Base-by-base conservation (phyloP, 1,139 yeast genomes). In the Suhomyces wounanorum region DNA sequence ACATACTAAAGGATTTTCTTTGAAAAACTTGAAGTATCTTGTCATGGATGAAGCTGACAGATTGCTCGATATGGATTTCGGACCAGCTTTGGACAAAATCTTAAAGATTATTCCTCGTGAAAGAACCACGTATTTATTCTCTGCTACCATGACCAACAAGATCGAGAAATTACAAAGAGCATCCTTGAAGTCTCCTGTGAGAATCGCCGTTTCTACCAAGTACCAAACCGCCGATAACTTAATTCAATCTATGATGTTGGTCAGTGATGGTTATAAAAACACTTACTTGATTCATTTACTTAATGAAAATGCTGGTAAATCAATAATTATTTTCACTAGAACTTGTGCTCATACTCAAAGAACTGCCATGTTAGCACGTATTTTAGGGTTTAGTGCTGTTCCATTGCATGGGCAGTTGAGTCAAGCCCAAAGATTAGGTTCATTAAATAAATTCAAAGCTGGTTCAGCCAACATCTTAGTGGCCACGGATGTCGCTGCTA, bases 31-130 rank as follows among this genome's bases (percentile, higher is more conserved):
- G 65, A 85, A 88, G 66, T 94, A 80, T 67, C 78, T 94, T 54
- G 96, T 94, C 8, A 87, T 94, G 89, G 99, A 94, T 70, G 99
- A 94, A 74, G 98, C 98, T 23, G 99, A 94, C 70, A 79, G 99
- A 66, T 78, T 95, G 59, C 77, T 94, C 62, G 99, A 94, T 73
- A 84, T 94, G 89, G 99, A 95, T 67, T 94, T 95, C 63, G 97
- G 97, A 13, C 97, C 96, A 38, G 96, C 94, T 18, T 77, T 94
- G 58, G 96, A 91, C 63, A 87, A 88, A 65, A 89, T 94, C 55
- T 76, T 94, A 54, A 87, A 85, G 57, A 82, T 89, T 47, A 88
- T 94, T 44, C 99, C 99, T n/a, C 73, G 79, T 41, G 84, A 87
- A 53, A 80, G 99, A 67, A 86, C 86, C 26, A 94, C 99, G 0